Base-by-base conservation (phyloP, 345 rosid species). In the Tarenaya hassleriana region DNA sequence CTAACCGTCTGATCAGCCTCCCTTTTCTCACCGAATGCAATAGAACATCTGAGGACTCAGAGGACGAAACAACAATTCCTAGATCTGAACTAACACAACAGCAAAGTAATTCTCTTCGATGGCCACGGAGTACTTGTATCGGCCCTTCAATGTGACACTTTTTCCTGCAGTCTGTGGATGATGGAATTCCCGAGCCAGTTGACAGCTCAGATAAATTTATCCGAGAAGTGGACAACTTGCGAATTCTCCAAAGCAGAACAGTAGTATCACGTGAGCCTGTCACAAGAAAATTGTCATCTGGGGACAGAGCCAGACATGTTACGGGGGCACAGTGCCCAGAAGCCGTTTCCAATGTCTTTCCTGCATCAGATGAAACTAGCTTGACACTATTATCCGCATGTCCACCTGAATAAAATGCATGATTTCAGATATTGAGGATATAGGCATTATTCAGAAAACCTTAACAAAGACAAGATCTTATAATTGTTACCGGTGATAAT, bases 291-390 rank as follows among this genome's bases (percentile, higher is more conserved):
- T 62, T 74, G 77, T 86, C 75, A 60, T 92, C 94, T 42, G 84
- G 75, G 29, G 97, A 88, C 50, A 88, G 84, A 55, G 97, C 91
- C 66, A 92, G 76, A 69, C 98, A 92, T 67, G 98, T 92, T 67
- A 88, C 97, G 14, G 98, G 87, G 66, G 95, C 95, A 74, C 86
- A 85, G 71, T 92, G 98, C 46, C 85, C 97, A 55, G 57, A 54
- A 37, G 98, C 98, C 29, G 80, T 77, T 73, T 92, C 97, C 44
- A 92, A 61, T 14, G 94, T 81, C 74, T 78, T 88, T 59, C 95
- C 98, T 58, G 86, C 95, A 55, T 88, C 97, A 39, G 88, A 59
- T 51, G 98, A 83, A 62, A 92, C 45, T 31, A 92, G 58, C 79
- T 86, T 92, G 75, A 88, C 71, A 58, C 97, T 88, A 58, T 76